Evolutionary conservation across 306 rosid species (phyloP).

Genomic region (Rosa chinensis): DNA sequence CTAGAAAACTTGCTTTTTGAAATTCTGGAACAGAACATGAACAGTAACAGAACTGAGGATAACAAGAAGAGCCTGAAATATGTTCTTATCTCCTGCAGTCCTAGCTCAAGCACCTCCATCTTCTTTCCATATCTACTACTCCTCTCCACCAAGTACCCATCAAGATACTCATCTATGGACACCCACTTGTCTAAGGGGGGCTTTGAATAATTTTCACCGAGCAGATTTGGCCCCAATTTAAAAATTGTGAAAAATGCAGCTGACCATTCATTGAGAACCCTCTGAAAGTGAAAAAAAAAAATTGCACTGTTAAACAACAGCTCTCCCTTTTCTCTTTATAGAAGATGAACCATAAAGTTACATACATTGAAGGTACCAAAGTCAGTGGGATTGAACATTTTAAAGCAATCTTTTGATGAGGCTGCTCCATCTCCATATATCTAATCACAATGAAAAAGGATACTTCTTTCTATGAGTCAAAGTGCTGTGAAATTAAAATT

Average conservation of each 20-base stretch:
- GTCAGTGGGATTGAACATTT: constrained; percentile 94
- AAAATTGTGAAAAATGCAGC: constrained; percentile 86
- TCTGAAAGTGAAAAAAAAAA: constrained; percentile 48
- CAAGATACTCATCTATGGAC: constrained; percentile 91
- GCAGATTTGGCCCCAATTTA: constrained; percentile 61
- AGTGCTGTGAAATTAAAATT: neutral
- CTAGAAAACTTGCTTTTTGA: constrained; percentile 76
- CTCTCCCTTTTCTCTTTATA: neutral
- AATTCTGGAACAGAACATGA: constrained; percentile 99
- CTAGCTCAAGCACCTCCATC: constrained; percentile 91
- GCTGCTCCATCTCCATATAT: constrained; percentile 87
- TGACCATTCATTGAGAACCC: constrained; percentile 87
- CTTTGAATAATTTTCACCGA: constrained; percentile 43
- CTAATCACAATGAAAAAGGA: constrained; percentile 32
- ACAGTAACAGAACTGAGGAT: constrained; percentile 77
- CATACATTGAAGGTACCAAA: constrained; percentile 64
- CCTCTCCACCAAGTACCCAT: constrained; percentile 90
- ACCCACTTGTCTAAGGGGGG: constrained; percentile 62
- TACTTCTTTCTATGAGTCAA: constrained; percentile 12
- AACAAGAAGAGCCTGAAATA: constrained; percentile 93
- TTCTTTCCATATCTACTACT: constrained; percentile 94
- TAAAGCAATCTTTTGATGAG: constrained; percentile 83
- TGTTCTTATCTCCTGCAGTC: constrained; percentile 97
- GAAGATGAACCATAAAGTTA: neutral
- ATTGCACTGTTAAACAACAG: neutral